Evolutionary conservation across 305 asterid genomes (phyloP), one percentile per base, ranked within the genome.

Genomic region (Solanum hybrid): DNA sequence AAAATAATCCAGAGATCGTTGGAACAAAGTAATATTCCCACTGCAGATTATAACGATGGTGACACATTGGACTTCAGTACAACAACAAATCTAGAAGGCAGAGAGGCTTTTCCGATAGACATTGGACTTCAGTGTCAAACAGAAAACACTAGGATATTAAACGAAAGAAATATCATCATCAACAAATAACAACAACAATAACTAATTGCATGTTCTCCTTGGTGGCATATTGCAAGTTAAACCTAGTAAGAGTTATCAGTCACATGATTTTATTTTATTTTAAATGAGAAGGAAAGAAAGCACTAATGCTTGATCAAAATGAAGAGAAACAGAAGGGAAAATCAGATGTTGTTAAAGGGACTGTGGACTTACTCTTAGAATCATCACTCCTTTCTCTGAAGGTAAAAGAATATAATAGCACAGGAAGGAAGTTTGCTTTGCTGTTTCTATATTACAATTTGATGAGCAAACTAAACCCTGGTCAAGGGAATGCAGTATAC

Each of bases 381-480:
- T 96, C 99, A 97, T 96, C 91, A 91, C 89, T 92, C 97, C 96
- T 91, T 92, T 95, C 91, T 95, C 96, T 6, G 99, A 95, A 91
- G 99, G 99, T 90, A 97, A 93, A 60, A 97, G 98, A 88, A 97
- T 91, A 91, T 97, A 97, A 90, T 95, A 97, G 94, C 98, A 95
- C 87, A 75, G 93, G 89, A 96, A 93, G 89, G 97, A 92, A 84
- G 98, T 93, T 91, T 94, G 94, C 90, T 82, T 92, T 91, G 91
- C 92, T 91, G 97, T 95, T 92, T 95, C 99, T 77, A 96, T 72
- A 89, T 95, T 97, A 92, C 95, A 95, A 88, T 93, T 91, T 36
- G 98, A 95, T 91, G 93, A 94, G 95, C 99, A 97, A 90, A 97
- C 93, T 94, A 97, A 92, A 85, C 99, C 99, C 93, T 96, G 96